These are phyloP conservation scores for Hordeum marinum DNA, from an alignment of 176 grass and related monocot genomes.

Conservation along the genomic window DNA sequence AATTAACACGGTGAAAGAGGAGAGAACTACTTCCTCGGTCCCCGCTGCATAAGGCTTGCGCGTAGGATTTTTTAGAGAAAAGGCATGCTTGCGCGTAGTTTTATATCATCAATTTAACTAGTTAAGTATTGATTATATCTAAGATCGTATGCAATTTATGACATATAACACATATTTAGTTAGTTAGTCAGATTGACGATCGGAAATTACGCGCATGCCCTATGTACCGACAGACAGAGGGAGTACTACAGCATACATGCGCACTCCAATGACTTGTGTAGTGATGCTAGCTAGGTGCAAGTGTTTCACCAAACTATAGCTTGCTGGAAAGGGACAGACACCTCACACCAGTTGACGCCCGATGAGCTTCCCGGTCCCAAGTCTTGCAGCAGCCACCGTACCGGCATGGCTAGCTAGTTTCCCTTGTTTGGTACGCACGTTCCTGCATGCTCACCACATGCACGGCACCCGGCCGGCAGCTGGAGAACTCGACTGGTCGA, in stretches of 20 bases:
- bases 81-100: too few relatives aligned
- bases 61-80: too few relatives aligned
- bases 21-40: background rate
- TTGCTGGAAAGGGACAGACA: background rate
- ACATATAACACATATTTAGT: too few relatives aligned
- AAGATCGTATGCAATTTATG: too few relatives aligned
- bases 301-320: background rate
- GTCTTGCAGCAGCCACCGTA: background rate
- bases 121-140: too few relatives aligned
- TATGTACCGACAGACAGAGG: too few relatives aligned
- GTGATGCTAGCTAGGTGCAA: background rate
- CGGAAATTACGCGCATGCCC: too few relatives aligned
- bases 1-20: background rate
- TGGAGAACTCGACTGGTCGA: background rate
- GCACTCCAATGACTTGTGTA: background rate
- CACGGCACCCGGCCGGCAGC: background rate
- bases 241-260: background rate
- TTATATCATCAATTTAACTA: too few relatives aligned
- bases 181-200: too few relatives aligned
- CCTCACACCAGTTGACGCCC: background rate
- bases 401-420: background rate
- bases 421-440: background rate
- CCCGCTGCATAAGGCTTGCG: too few relatives aligned
- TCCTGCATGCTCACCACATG: background rate
- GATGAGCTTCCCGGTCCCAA: background rate